Percentiles rank a stretch among this genome's conserved stretches.
phyloP scores from a whole-genome alignment of 176 grass and related monocot species.

The Hyparrhenia diplandra region DNA sequence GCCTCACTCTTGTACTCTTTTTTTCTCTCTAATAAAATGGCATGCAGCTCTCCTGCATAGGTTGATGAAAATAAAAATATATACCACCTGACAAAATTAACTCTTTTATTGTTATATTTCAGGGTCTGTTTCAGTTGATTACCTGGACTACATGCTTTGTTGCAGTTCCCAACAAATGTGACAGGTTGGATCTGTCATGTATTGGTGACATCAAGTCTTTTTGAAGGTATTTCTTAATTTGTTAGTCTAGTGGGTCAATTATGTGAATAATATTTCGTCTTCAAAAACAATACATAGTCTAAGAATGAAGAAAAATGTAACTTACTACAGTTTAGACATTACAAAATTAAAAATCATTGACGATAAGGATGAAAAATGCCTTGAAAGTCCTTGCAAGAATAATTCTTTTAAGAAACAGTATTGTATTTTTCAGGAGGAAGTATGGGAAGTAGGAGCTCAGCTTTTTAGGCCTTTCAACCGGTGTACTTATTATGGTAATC shows the following conservation, averaged over 20 bases:
- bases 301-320: background rate
- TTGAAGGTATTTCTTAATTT: slow-evolving; percentile 56
- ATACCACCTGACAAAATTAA: background rate
- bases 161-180: slow-evolving; percentile 92
- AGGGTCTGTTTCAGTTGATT: slow-evolving; percentile 93
- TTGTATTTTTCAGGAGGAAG: slow-evolving; percentile 80
- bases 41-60: background rate
- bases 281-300: background rate
- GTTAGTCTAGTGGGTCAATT: background rate
- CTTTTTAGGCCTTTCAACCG: slow-evolving; percentile 61
- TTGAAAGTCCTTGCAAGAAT: background rate
- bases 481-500: slow-evolving; percentile 72
- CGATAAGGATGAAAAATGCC: background rate
- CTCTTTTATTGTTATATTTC: background rate
- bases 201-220: slow-evolving; percentile 87
- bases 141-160: slow-evolving; percentile 87
- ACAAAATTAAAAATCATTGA: background rate
- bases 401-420: background rate
- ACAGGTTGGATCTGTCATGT: slow-evolving; percentile 93
- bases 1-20: background rate
- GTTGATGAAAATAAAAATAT: background rate
- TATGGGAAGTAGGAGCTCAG: slow-evolving; percentile 97
- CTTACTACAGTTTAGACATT: background rate
- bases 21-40: background rate
- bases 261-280: background rate